Conservation (phyloP, 2,329 filamentous ascomycete genomes). For the Clonostachys rosea region DNA sequence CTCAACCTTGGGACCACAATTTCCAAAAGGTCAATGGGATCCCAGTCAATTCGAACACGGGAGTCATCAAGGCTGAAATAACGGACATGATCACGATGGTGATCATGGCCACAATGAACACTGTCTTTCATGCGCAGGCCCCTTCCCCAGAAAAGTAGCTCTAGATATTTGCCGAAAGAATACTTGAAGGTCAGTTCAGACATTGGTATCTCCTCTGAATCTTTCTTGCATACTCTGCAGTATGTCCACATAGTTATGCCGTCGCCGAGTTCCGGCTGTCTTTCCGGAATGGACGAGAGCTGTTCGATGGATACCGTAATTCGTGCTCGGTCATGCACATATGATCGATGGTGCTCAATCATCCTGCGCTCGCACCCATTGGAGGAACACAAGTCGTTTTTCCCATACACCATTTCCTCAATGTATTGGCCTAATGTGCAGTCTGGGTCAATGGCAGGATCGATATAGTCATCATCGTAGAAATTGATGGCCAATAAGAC, state of each 20-base stretch:
- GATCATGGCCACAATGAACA: slow-evolving; percentile 77
- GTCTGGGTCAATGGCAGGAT: slow-evolving; percentile 70
- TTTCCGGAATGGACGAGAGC: slow-evolving; percentile 34
- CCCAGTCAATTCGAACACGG: slow-evolving; percentile 85
- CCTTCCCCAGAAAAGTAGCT: slow-evolving; percentile 92
- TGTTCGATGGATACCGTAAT: slow-evolving; percentile 83
- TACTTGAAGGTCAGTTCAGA: slow-evolving; percentile 96
- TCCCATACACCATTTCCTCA: slow-evolving; percentile 77
- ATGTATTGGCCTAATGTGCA: slow-evolving; percentile 94
- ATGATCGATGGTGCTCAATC: slow-evolving; percentile 91
- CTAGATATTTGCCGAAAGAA: slow-evolving; percentile 97
- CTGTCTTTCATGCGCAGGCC: slow-evolving; percentile 70
- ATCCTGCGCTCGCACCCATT: slow-evolving; percentile 86
- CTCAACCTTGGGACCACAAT: slow-evolving; percentile 86
- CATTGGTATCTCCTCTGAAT: slow-evolving; percentile 87
- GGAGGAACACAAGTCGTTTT: slow-evolving; percentile 72
- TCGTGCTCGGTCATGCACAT: slow-evolving; percentile 93
- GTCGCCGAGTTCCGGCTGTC: slow-evolving; percentile 35
- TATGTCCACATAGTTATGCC: slow-evolving; percentile 97
- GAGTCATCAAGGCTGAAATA: slow-evolving; percentile 89
- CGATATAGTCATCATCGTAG: slow-evolving; percentile 86
- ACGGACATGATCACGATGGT: slow-evolving; percentile 85
- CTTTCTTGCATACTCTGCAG: slow-evolving; percentile 86
- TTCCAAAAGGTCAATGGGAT: slow-evolving; percentile 87
- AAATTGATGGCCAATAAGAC: slow-evolving; percentile 87